Conservation (phyloP, 139 green algal genomes). For the Mesotaenium endlicherianum region DNA sequence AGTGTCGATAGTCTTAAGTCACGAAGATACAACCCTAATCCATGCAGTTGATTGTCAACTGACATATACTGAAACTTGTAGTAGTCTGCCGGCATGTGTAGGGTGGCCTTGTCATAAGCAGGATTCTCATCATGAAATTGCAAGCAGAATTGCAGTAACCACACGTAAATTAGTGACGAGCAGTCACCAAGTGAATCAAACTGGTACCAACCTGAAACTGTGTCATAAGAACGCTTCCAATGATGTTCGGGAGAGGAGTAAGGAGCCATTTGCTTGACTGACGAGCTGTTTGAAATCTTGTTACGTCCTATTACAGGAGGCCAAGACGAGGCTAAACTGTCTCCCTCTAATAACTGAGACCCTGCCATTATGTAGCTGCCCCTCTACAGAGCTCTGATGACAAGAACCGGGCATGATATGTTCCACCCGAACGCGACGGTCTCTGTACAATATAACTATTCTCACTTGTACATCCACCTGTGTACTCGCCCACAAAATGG, state of each 20-base stretch:
- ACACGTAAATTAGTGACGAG: too few relatives aligned
- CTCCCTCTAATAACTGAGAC: not conserved
- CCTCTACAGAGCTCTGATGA: too few relatives aligned
- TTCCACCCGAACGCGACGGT: too few relatives aligned
- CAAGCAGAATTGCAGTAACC: too few relatives aligned
- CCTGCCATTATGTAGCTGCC: not conserved
- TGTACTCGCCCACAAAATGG: too few relatives aligned
- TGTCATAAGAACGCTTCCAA: not conserved
- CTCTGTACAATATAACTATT: too few relatives aligned
- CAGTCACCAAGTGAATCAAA: not conserved
- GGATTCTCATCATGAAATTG: not conserved
- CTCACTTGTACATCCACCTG: too few relatives aligned
- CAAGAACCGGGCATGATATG: too few relatives aligned
- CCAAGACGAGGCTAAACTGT: not conserved
- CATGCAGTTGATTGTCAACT: not conserved
- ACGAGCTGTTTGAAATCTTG: not conserved
- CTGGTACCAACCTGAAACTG: not conserved
- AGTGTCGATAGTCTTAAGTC: not conserved
- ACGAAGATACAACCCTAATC: not conserved
- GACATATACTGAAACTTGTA: not conserved
- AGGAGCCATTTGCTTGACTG: not conserved
- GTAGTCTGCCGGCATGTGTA: not conserved
- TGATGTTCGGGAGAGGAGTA: not conserved
- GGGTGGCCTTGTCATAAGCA: not conserved
- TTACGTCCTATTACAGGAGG: constrained; percentile 4